Percentiles rank a stretch among this genome's conserved stretches.
Conservation (phyloP, 768 basidiomycete genomes). For the Mycena latifolia region DNA sequence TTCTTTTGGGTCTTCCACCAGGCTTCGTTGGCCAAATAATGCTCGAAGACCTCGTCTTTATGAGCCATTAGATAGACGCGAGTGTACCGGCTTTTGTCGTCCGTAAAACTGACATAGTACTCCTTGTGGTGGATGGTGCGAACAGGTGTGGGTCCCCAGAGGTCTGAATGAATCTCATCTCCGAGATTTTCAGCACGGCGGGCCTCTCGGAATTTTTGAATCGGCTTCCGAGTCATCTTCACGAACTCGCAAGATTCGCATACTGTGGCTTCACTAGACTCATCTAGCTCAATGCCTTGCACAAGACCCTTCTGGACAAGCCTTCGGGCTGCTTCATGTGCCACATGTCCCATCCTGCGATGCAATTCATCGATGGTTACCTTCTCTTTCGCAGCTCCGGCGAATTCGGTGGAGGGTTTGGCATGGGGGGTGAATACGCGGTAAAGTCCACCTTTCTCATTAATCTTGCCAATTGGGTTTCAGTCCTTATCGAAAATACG, state of each 20-base stretch:
- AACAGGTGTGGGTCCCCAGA: constrained; percentile 51
- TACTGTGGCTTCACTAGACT: constrained; percentile 34
- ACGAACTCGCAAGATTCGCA: constrained; percentile 47
- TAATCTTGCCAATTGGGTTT: not conserved
- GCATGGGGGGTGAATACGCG: not conserved
- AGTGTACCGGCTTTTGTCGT: constrained; percentile 45
- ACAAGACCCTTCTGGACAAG: constrained; percentile 41
- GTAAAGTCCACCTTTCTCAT: not conserved
- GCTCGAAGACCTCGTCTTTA: constrained; percentile 45
- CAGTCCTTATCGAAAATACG: constrained; percentile 18
- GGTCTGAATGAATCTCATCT: constrained; percentile 48
- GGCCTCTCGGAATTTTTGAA: constrained; percentile 40
- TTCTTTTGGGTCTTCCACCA: constrained; percentile 43
- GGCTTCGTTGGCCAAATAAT: constrained; percentile 41
- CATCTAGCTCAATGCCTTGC: constrained; percentile 39
- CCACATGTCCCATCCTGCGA: constrained; percentile 43
- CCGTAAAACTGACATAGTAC: constrained; percentile 51
- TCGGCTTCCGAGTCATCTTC: constrained; percentile 43
- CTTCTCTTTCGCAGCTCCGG: not conserved
- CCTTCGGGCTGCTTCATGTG: constrained; percentile 33
- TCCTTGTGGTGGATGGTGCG: too few species aligned
- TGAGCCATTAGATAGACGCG: constrained; percentile 39
- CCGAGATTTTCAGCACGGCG: constrained; percentile 41
- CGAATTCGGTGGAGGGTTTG: not conserved
- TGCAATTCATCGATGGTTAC: constrained; percentile 43